Percentiles rank a stretch among this genome's conserved stretches.
Conservation (phyloP, 148 eudicot species). For the Nepenthes gracilis region DNA sequence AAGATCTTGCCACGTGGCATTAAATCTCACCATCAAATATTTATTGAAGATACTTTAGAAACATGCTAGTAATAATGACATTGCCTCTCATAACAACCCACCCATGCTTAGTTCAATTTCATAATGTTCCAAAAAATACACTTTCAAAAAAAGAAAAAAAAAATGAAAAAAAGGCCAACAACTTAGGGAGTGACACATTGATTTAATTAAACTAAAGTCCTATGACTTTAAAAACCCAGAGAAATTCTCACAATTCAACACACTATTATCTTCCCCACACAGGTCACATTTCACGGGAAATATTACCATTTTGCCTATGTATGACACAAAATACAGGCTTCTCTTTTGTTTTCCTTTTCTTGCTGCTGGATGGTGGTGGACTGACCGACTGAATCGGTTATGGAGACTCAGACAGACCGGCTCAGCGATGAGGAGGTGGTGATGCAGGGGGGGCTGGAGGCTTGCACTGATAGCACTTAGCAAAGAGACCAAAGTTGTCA, state of each 20-base stretch:
- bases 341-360: neutral
- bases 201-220: neutral
- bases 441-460: conserved; percentile 11
- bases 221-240: neutral
- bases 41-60: neutral
- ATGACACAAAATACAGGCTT: neutral
- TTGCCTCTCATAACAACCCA: neutral
- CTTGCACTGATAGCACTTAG: conserved; percentile 54
- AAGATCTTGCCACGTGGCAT: neutral
- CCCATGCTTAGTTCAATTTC: neutral
- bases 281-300: neutral
- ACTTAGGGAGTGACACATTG: neutral
- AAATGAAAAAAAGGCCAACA: neutral
- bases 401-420: neutral
- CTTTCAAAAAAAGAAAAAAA: neutral
- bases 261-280: too few relatives aligned
- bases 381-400: too few relatives aligned
- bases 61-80: neutral
- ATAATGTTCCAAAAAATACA: neutral
- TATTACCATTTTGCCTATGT: neutral
- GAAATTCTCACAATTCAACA: too few relatives aligned
- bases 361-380: neutral
- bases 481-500: conserved; percentile 48
- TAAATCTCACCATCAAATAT: neutral
- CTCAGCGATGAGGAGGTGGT: neutral